These are phyloP conservation scores for Fusarium agapanthi DNA, from an alignment of 2,329 filamentous ascomycete genomes.

Conservation along the genomic window DNA sequence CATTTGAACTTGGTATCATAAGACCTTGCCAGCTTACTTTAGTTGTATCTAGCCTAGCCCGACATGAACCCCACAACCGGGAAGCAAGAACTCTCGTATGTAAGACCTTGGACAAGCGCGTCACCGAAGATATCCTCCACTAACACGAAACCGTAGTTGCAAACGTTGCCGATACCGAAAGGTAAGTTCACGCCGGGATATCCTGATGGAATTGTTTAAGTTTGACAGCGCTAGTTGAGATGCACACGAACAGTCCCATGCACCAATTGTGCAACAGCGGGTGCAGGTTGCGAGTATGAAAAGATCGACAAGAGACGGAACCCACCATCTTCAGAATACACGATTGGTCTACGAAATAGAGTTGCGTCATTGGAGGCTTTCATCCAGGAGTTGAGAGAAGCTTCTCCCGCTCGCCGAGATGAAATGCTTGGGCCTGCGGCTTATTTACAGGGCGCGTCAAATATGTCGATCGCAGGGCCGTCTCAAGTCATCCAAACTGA, in stretches of 20 bases:
- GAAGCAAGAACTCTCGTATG: constrained; percentile 1
- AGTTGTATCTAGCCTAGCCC: background rate
- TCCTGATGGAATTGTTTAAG: rapidly evolving
- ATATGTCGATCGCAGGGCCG: background rate
- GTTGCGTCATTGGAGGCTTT: background rate
- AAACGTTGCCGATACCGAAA: constrained; percentile 5
- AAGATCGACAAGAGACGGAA: background rate
- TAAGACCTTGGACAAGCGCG: background rate
- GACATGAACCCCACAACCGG: background rate
- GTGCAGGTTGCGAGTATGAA: background rate
- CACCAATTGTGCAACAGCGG: background rate
- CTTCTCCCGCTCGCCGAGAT: background rate
- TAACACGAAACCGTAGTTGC: background rate
- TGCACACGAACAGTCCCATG: background rate
- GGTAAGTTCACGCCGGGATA: background rate
- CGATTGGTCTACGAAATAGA: background rate
- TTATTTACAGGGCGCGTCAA: background rate
- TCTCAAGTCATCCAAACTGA: background rate
- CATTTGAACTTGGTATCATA: background rate
- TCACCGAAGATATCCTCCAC: background rate
- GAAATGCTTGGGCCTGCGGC: background rate
- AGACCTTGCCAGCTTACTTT: rapidly evolving
- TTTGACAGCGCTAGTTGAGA: background rate
- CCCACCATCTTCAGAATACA: background rate
- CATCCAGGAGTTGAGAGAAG: background rate